Conservation (phyloP, 345 rosid genomes). For the Nephelium lappaceum region DNA sequence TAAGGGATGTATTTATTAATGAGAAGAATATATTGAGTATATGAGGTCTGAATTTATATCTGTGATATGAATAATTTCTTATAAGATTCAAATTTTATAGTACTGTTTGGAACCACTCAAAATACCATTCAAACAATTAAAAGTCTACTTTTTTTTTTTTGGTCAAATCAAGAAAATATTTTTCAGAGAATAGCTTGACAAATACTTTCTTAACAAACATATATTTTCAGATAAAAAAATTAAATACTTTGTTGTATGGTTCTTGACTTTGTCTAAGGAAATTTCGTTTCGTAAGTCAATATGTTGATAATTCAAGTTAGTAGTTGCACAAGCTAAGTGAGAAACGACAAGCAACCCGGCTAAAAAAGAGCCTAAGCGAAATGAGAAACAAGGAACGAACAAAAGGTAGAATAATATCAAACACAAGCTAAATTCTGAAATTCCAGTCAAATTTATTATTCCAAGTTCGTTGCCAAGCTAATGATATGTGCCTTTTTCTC, state of each 20-base stretch:
- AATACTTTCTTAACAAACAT: background rate
- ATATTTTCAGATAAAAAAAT: background rate
- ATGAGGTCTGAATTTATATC: no score
- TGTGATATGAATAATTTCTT: no score
- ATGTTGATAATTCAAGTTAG: no score
- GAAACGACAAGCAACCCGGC: conserved; percentile 27
- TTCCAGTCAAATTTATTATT: conserved; percentile 33
- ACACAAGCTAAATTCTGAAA: conserved; percentile 35
- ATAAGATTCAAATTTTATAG: no score
- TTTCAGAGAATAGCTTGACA: background rate
- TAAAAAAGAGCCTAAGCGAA: background rate
- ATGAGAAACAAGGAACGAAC: conserved; percentile 49
- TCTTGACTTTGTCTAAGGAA: background rate
- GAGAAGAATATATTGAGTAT: no score
- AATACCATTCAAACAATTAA: no score
- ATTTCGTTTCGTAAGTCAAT: background rate
- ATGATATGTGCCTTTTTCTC: conserved; percentile 9
- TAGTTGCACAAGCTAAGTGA: background rate
- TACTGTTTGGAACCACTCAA: no score
- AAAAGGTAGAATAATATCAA: conserved; percentile 34
- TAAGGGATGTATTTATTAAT: no score
- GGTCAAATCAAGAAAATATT: background rate
- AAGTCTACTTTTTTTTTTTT: no score
- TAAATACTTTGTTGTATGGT: background rate
- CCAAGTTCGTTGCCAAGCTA: background rate